Percentiles rank a stretch among this genome's conserved stretches.
phyloP scores from a whole-genome alignment of 179 eudicot species.

The Drosera spatulata region DNA sequence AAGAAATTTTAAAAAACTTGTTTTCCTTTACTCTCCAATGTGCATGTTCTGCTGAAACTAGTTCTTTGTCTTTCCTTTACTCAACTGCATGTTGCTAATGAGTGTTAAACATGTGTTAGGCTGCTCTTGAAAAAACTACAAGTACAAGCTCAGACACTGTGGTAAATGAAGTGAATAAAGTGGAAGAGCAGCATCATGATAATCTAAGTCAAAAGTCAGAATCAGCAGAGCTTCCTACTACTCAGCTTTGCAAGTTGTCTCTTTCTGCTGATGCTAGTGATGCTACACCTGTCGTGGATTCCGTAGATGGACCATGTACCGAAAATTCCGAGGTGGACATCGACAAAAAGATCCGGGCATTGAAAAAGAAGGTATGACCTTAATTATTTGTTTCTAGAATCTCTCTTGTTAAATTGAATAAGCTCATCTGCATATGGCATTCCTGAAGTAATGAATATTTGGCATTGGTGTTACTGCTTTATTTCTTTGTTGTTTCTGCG shows the following conservation, averaged over 20 bases:
- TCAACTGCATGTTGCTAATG: no score
- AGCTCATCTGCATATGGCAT: no score
- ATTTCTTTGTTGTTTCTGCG: no score
- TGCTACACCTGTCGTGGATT: conserved; percentile 25
- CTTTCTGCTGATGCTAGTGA: conserved; percentile 29
- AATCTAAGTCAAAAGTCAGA: conserved; percentile 17
- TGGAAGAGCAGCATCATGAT: conserved; percentile 27
- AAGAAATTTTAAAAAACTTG: no score
- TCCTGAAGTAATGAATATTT: no score
- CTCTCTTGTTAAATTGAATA: neutral
- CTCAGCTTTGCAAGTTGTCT: conserved; percentile 49
- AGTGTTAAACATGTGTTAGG: conserved; percentile 9
- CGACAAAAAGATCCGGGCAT: conserved; percentile 77
- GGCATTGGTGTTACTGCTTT: no score
- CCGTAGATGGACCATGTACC: conserved; percentile 26
- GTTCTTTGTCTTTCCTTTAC: no score
- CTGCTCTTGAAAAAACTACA: conserved; percentile 27
- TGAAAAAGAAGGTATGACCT: conserved; percentile 80
- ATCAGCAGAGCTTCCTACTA: conserved; percentile 33
- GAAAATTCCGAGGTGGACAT: conserved; percentile 38
- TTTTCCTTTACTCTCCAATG: no score
- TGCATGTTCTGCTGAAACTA: no score
- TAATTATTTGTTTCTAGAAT: neutral
- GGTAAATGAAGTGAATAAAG: conserved; percentile 16
- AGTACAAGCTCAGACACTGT: conserved; percentile 20